Base-by-base conservation (phyloP, 305 asterid genomes). In the Ruellia speciosa region DNA sequence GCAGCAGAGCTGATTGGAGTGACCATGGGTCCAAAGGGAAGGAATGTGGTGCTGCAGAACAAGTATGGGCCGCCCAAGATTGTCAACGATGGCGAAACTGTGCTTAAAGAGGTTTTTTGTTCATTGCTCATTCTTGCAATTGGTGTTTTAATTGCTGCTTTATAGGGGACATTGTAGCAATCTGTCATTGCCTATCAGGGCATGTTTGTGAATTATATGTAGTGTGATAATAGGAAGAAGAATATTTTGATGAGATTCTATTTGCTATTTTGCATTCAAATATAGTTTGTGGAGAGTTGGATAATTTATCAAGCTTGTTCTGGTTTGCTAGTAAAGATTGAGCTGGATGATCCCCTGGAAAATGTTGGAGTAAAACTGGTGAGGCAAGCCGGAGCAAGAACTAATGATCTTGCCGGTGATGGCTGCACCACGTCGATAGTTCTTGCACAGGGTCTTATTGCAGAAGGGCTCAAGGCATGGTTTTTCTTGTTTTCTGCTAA, bases 51-150 rank as follows among this genome's bases (percentile, higher is more conserved):
- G 63, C 67, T 90, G 83, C 85, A 85, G 77, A 87, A 79, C 80
- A 87, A 90, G 64, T 84, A 87, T 75, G 96, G 95, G 61, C 82
- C 97, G 74, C 97, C 97, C 52, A 90, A 84, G 75, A 90, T 90
- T 78, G 90, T 90, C 64, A 89, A 84, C 63, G 95, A 89, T 72
- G 97, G 95, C 5, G 97, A 84, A 78, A 89, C 94, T 54, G 84
- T 89, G 50, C 90, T 84, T 58, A 89, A 86, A 76, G 75, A 89
- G 97, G 97, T 89, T 53, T 58, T 28, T 12, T n/a, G 6, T 43
- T 12, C 14, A 43, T 43, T 2, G 2, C 12, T n/a, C 49, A 12
- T 43, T 4, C 49, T n/a, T n/a, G 16, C 49, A 43, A 43, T 43
- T 43, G 14, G 13, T 39, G 0, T 11, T 37, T 37, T 37, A 7